Evolutionary conservation across 139 green algal genomes (phyloP).

Genomic region (Ettlia oleoabundans): DNA sequence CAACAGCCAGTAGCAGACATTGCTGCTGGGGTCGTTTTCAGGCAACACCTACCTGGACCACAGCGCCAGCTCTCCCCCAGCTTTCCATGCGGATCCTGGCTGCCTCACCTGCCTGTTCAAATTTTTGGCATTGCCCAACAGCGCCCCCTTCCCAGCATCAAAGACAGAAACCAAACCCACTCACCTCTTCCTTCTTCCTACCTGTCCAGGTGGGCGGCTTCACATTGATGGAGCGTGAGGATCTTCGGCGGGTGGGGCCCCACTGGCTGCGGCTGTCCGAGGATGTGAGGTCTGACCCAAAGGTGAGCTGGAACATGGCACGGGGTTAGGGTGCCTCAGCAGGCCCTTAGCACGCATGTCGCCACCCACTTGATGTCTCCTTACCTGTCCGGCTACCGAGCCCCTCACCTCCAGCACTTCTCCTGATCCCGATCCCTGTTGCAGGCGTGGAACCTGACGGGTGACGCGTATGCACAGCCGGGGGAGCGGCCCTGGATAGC

Average conservation of each 20-base stretch:
- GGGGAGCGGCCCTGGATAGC: slow-evolving; percentile 51
- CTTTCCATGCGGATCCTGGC: too few relatives aligned
- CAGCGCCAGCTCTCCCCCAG: too few relatives aligned
- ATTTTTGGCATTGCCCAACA: too few relatives aligned
- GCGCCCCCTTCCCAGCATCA: neutral
- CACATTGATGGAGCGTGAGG: slow-evolving; percentile 78
- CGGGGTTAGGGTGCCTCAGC: too few relatives aligned
- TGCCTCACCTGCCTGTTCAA: too few relatives aligned
- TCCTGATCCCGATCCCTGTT: slow-evolving; percentile 29
- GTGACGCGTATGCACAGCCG: slow-evolving; percentile 40
- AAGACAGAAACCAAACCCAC: neutral
- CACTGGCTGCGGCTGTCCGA: slow-evolving; percentile 81
- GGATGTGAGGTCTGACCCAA: slow-evolving; percentile 49
- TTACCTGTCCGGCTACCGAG: too few relatives aligned
- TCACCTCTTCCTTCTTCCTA: neutral
- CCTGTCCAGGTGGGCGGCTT: slow-evolving; percentile 78
- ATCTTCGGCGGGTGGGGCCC: slow-evolving; percentile 76
- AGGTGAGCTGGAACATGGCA: slow-evolving; percentile 13
- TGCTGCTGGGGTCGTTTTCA: too few relatives aligned
- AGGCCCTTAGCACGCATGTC: too few relatives aligned
- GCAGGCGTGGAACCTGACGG: slow-evolving; percentile 69
- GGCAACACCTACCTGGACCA: too few relatives aligned
- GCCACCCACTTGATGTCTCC: too few relatives aligned
- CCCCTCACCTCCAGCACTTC: too few relatives aligned
- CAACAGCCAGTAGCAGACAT: too few relatives aligned